Base-by-base conservation (phyloP, 495 filamentous ascomycete species). In the Astrothelium macrocarpum region DNA sequence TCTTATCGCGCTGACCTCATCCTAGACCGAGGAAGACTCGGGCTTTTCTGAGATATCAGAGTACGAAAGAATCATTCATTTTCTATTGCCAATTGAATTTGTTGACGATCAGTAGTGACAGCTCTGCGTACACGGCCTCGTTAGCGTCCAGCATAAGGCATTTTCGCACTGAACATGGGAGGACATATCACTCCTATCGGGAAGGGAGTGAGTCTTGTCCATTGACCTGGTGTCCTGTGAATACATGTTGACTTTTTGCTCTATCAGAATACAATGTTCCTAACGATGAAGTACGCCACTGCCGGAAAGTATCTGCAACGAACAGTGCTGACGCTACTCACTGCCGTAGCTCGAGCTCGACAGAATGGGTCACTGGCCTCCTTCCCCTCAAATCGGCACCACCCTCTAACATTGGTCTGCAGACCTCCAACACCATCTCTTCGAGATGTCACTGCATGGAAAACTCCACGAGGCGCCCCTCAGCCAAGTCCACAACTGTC, bases 341-440 rank as follows among this genome's bases (percentile, higher is more conserved):
- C 56, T 32, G 45, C 18, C 31, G 20, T 20, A 75, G 72, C 65
- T 56, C 53, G 75, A 77, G 63, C 74, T 66, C 31, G 76, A 78
- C 59, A 74, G 75, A 46, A 16, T 64, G 29, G 58, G 66, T 67
- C 29, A 43, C 49, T 32, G n/a, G 42, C 31, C 3, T 28, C 4
- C 23, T 1, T 4, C 4, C 26, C 16, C 25, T 32, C 23, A 32
- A 60, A 32, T 42, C 26, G 18, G 10, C 16, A 42, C 9, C 9
- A 53, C 66, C 63, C 59, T 60, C 59, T 66, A 68, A 66, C 62
- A 63, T 9, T 59, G 66, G 25, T 32, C 62, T 31, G 67, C 78
- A 28, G 86, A 88, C 72, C 82, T 88, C 71, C 85, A 87, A 71
- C 85, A 87, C 71, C 75, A 81, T 34, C 78, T 87, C 72, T 78